Percentiles rank a stretch among this genome's conserved stretches.
Conservation (phyloP, 192 early-diverging fungal species). For the Gigaspora rosea region DNA sequence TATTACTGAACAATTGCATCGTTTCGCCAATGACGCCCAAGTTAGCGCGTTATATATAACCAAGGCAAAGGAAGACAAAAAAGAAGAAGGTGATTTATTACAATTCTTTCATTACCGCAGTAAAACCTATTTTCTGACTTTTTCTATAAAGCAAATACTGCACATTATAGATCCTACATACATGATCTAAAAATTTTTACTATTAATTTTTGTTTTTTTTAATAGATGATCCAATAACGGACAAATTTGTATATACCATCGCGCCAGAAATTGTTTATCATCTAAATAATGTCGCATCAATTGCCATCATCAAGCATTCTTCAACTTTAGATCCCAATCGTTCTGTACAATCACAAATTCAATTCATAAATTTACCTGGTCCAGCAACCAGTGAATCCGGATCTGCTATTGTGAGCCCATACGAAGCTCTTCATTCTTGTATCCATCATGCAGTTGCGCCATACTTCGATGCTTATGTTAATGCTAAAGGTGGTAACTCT, state of each 20-base stretch:
- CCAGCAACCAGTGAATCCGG: conserved; percentile 53
- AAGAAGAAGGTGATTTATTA: conserved; percentile 45
- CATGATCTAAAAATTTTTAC: background rate
- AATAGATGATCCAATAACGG: conserved; percentile 20
- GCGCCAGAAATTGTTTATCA: conserved; percentile 76
- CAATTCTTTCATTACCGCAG: background rate
- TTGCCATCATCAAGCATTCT: conserved; percentile 78
- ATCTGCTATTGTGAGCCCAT: conserved; percentile 57
- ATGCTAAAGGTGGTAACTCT: conserved; percentile 62
- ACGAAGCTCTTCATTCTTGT: conserved; percentile 88
- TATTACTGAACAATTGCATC: conserved; percentile 62
- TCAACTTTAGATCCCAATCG: conserved; percentile 71
- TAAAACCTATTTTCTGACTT: background rate
- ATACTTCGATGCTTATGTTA: conserved; percentile 93
- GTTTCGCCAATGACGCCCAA: conserved; percentile 77
- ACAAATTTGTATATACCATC: conserved; percentile 56
- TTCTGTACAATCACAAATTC: conserved; percentile 78
- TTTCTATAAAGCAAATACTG: too few species aligned
- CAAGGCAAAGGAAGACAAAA: conserved; percentile 80
- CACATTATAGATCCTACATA: background rate
- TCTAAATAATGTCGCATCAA: conserved; percentile 69
- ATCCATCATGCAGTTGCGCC: conserved; percentile 93
- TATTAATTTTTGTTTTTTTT: background rate
- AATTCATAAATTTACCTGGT: conserved; percentile 91
- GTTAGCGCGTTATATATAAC: conserved; percentile 75